phyloP scores from a whole-genome alignment of 495 filamentous ascomycete species.

The Trichoderma virens region DNA sequence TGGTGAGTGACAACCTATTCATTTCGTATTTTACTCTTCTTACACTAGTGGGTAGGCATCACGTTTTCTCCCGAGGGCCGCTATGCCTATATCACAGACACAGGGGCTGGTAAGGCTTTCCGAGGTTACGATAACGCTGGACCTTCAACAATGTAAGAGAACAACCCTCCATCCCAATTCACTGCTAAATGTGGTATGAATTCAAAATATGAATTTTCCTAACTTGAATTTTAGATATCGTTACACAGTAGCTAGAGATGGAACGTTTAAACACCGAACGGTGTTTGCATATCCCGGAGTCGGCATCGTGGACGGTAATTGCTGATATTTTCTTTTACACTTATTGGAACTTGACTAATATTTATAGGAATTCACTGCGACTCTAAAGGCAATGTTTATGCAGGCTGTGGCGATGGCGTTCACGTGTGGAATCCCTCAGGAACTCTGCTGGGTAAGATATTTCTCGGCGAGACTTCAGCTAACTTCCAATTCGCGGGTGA shows the following conservation, averaged over 20 bases:
- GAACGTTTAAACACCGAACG: constrained; percentile 36
- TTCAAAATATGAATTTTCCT: background rate
- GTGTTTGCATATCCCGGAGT: constrained; percentile 50
- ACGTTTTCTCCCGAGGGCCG: constrained; percentile 47
- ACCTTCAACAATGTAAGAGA: constrained; percentile 33
- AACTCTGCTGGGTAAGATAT: constrained; percentile 52
- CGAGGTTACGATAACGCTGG: constrained; percentile 28
- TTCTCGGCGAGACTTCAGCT: constrained; percentile 32
- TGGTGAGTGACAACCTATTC: constrained; percentile 22
- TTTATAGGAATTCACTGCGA: constrained; percentile 45
- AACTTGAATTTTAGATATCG: constrained; percentile 22
- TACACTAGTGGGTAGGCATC: constrained; percentile 30
- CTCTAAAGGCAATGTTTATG: constrained; percentile 52
- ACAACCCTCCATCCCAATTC: background rate
- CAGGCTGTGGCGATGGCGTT: constrained; percentile 53
- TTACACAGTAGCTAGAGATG: constrained; percentile 31
- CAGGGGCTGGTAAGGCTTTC: constrained; percentile 35
- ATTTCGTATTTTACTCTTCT: background rate
- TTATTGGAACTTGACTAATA: background rate
- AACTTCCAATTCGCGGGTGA: constrained; percentile 53
- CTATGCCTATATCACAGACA: constrained; percentile 50
- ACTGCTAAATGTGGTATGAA: background rate
- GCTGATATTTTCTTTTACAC: background rate
- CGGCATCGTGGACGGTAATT: constrained; percentile 45
- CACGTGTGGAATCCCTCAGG: constrained; percentile 53